Base-by-base conservation (phyloP, 192 early-diverging fungal species). In the Coemansia sp. region DNA sequence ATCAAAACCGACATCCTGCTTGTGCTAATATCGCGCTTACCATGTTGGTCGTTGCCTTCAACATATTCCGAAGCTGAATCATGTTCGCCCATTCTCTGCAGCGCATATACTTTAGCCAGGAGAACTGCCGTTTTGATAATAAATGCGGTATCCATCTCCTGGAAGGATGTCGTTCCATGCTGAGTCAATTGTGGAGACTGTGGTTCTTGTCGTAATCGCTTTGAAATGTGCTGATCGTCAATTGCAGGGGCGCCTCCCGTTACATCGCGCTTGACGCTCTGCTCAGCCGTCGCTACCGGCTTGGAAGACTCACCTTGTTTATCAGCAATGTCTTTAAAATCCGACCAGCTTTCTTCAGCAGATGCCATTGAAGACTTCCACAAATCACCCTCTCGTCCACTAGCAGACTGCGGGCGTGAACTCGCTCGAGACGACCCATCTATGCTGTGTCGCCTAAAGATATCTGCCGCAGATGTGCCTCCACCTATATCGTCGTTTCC, bases 81-180 rank as follows among this genome's bases (percentile, higher is more conserved):
- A 12, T 22, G 21, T 14, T 40, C 39, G 6, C 39, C 53, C 24
- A 70, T 24, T 5, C 37, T 38, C 41, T 76, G 73, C 39, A 77
- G 53, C 17, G 40, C 47, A 37, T 77, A 70, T 42, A 60, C 53
- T 17, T 77, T 77, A 27, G 46, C 50, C 12, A 77, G 57, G 14
- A 77, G 53, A 46, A 70, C 43, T 9, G 59, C 68, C 8, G 73
- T 77, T 21, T 71, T 77, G 12, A 56, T 43, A n/a, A 53, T 63
- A 39, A 77, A 77, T 14, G 50, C 62, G 2, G 69, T 54, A 11
- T 51, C 53, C 2, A 23, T 25, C 8, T 52, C 27, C 33, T 34
- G 30, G 10, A n/a, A 41, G 12, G 3, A 17, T 9, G 2, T 2
- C 34, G 34, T 8, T 6, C 34, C 34, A 10, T 2, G 34, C 9